phyloP scores from a whole-genome alignment of 1,284 basidiomycete species.

The Leccinum proliferum region DNA sequence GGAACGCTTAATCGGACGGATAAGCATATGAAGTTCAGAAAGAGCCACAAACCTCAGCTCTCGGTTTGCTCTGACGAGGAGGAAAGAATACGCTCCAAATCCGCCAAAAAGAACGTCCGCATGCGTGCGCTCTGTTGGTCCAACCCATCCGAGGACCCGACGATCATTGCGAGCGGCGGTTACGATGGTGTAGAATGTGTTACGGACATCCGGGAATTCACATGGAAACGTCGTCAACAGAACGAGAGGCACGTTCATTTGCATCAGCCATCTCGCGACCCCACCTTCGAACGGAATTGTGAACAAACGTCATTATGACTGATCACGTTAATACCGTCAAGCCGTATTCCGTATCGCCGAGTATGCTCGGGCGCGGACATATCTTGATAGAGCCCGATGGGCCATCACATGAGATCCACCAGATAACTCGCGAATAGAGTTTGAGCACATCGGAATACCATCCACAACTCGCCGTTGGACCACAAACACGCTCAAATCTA shows the following conservation, averaged over 20 bases:
- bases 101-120: too few species aligned
- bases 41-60: too few species aligned
- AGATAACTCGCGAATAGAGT: constrained; percentile 41
- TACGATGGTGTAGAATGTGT: constrained; percentile 73
- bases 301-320: constrained; percentile 45
- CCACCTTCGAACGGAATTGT: not conserved
- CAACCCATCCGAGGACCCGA: constrained; percentile 52
- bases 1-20: too few species aligned
- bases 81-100: too few species aligned
- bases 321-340: too few species aligned
- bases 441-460: constrained; percentile 80
- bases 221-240: constrained; percentile 63
- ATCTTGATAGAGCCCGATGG: constrained; percentile 67
- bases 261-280: not conserved
- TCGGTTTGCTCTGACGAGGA: too few species aligned
- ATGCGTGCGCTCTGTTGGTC: constrained; percentile 9
- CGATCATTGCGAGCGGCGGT: constrained; percentile 66
- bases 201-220: constrained; percentile 66
- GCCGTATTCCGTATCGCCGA: constrained; percentile 11
- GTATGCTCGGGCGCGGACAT: constrained; percentile 73
- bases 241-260: constrained; percentile 51
- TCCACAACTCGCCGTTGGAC: constrained; percentile 78
- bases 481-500: constrained; percentile 65
- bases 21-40: too few species aligned
- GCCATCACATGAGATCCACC: not conserved